Conservation (phyloP, 1,139 yeast genomes). For the Meyerozyma carpophila region DNA sequence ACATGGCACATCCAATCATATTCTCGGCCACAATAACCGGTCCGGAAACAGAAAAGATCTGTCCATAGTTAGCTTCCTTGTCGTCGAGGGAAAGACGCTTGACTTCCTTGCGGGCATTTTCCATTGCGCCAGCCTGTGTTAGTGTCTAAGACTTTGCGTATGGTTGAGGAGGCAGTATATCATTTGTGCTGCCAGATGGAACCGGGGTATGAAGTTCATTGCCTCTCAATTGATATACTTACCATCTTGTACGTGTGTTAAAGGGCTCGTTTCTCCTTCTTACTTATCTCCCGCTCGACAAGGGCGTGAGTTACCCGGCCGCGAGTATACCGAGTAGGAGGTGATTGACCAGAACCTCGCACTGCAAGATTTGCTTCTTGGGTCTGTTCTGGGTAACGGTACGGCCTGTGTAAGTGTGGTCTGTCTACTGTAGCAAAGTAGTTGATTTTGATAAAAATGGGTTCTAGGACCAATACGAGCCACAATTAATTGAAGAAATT, state of each 20-base stretch:
- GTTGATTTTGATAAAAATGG: too few species aligned
- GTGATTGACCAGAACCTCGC: background rate
- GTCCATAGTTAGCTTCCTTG: conserved; percentile 77
- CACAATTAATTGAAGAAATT: too few species aligned
- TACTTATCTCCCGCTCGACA: background rate
- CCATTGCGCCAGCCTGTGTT: conserved; percentile 86
- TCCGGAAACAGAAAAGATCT: conserved; percentile 90
- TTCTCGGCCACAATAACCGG: conserved; percentile 97
- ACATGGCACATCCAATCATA: conserved; percentile 99
- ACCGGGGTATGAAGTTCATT: too few species aligned
- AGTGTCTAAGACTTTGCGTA: background rate
- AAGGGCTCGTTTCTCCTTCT: conserved; percentile 1
- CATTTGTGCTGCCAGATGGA: too few species aligned
- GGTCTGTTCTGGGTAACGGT: background rate
- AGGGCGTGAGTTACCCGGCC: conserved; percentile 1
- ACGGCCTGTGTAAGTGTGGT: too few species aligned
- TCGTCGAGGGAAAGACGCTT: conserved; percentile 82
- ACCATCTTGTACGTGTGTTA: conserved; percentile 1
- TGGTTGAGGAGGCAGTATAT: too few species aligned
- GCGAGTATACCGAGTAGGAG: background rate
- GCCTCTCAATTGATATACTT: background rate
- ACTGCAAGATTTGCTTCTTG: background rate
- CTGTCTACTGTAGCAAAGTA: too few species aligned
- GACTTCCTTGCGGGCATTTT: conserved; percentile 92
- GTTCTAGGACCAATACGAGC: too few species aligned